Conservation (phyloP, 2,329 filamentous ascomycete genomes). For the Alternaria rosae region DNA sequence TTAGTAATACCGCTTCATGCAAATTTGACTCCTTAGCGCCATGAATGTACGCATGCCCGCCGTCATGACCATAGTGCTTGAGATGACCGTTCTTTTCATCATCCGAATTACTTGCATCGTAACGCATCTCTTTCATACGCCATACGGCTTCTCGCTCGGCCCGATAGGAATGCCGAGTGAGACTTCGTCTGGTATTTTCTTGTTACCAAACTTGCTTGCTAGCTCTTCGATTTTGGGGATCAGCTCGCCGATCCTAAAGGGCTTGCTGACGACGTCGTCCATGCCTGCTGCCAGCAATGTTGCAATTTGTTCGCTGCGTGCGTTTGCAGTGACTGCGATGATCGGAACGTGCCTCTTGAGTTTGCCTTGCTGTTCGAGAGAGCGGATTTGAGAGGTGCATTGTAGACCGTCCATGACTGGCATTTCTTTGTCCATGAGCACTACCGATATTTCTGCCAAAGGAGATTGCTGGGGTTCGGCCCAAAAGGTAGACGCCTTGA, state of each 20-base stretch:
- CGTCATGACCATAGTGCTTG: background rate
- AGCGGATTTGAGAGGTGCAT: slow-evolving; percentile 48
- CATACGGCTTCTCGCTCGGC: background rate
- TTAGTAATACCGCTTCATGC: background rate
- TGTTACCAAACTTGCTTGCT: slow-evolving; percentile 30
- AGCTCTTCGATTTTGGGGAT: slow-evolving; percentile 61
- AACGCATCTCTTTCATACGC: background rate
- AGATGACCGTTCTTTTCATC: background rate
- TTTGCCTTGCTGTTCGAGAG: slow-evolving; percentile 45
- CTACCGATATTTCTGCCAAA: slow-evolving; percentile 36
- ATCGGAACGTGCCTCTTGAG: slow-evolving; percentile 50
- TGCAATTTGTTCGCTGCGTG: slow-evolving; percentile 50
- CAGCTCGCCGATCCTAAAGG: slow-evolving; percentile 59
- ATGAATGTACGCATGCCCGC: background rate
- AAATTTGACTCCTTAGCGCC: background rate
- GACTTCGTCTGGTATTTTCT: background rate
- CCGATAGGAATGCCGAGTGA: background rate
- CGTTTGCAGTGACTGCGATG: slow-evolving; percentile 54
- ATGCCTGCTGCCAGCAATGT: slow-evolving; percentile 50
- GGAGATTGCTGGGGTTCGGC: slow-evolving; percentile 31
- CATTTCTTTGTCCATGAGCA: slow-evolving; percentile 53
- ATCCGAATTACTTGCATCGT: background rate
- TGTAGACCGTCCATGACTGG: slow-evolving; percentile 53
- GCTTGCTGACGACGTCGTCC: slow-evolving; percentile 61
- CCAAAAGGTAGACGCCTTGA: slow-evolving; percentile 55